These are phyloP conservation scores for Heteromeles arbutifolia DNA, from an alignment of 306 rosid genomes.

Conservation along the genomic window DNA sequence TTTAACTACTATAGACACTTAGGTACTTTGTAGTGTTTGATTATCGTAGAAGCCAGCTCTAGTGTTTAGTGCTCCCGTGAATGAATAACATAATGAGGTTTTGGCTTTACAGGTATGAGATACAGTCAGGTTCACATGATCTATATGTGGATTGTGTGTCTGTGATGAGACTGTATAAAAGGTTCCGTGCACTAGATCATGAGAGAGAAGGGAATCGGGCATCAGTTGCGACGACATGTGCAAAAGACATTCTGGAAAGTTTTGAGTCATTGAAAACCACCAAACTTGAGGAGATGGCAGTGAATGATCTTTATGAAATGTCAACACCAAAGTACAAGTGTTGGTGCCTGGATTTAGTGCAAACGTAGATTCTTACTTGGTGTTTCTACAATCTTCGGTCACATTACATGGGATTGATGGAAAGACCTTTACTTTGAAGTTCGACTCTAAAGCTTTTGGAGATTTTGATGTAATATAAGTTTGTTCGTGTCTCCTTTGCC, in stretches of 20 bases:
- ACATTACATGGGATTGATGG: background rate
- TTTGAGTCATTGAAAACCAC: constrained; percentile 32
- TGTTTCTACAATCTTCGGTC: background rate
- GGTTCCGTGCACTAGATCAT: constrained; percentile 50
- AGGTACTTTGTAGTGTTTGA: too few relatives aligned
- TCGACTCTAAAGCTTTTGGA: background rate
- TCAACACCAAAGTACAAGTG: constrained; percentile 58
- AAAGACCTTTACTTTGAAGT: background rate
- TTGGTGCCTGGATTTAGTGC: constrained; percentile 65
- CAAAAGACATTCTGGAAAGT: background rate
- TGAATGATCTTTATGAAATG: constrained; percentile 52
- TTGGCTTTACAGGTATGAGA: constrained; percentile 60
- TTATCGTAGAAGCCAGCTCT: background rate
- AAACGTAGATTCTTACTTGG: background rate
- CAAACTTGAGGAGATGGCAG: constrained; percentile 49
- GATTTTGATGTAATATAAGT: background rate
- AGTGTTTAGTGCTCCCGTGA: background rate
- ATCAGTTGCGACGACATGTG: background rate
- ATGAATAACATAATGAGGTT: constrained; percentile 10
- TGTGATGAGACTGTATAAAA: constrained; percentile 71
- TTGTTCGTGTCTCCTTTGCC: background rate
- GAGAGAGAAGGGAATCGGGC: constrained; percentile 20
- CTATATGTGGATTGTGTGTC: constrained; percentile 72
- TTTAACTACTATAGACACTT: too few relatives aligned
- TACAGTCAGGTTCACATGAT: constrained; percentile 55